Base-by-base conservation (phyloP, 2,329 filamentous ascomycete genomes). In the Aphanoascus verrucosus region DNA sequence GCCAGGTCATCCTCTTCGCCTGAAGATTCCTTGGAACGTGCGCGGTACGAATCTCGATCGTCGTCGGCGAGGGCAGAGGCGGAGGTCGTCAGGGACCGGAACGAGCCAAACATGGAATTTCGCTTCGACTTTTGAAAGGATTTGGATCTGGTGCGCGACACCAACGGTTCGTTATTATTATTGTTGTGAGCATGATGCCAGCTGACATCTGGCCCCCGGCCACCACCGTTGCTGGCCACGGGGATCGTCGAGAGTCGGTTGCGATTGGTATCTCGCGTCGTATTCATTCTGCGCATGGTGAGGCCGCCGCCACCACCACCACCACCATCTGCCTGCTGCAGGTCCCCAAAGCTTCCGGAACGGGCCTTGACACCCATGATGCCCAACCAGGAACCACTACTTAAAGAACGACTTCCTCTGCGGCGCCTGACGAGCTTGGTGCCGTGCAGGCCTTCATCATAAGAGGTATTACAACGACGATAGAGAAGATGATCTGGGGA, bases 71-170 rank as follows among this genome's bases (percentile, higher is more conserved):
- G n/a, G n/a, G n/a, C n/a, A n/a, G n/a, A n/a, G n/a, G n/a, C 64
- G 5, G 74, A 74, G 51, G 76, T 40, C 4, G 38, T 75, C 48
- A 77, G 67, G 35, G 74, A 77, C 56, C 75, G 74, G 49, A 82
- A 66, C 1, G 80, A 82, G 38, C 78, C 78, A 63, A 83, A 81
- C 23, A 81, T 71, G 2, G 80, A 82, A n/a, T 71, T 67, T 9
- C 77, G 72, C 57, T 68, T 69, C 43, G 58, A 56, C 59, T 71
- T 74, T 59, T 72, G 71, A 12, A 73, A 58, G 15, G 70, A 74
- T 48, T 55, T 57, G 17, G 56, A 55, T 38, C 56, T 52, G n/a
- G 53, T 32, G 19, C 56, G 56, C 3, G 41, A 20, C 23, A 28
- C 23, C 23, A 41, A 9, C 12, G 15, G 45, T 31, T 23, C 19